A percentile compares a stretch with the other conserved stretches of the same genome.
Conservation (phyloP, 2,329 filamentous ascomycete species). For the Plectosphaerella sp. region DNA sequence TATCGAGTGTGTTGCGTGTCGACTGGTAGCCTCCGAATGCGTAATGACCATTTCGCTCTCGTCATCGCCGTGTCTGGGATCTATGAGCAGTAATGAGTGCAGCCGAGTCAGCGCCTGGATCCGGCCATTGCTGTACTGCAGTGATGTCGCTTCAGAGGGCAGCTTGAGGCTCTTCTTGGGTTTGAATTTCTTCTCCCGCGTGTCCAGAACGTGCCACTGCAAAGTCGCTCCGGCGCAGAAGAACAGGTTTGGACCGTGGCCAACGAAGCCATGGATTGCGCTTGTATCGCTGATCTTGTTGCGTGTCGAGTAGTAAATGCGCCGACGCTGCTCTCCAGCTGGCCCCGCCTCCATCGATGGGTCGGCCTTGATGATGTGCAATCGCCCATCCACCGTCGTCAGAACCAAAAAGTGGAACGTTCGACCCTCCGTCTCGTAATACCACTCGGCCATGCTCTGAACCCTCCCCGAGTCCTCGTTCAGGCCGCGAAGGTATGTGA, state of each 20-base stretch:
- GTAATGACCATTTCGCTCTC: constrained; percentile 30
- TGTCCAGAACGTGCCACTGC: constrained; percentile 51
- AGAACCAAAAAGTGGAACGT: constrained; percentile 61
- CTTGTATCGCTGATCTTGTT: constrained; percentile 38
- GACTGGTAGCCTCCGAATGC: constrained; percentile 41
- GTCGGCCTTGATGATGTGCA: constrained; percentile 43
- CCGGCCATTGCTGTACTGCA: constrained; percentile 42
- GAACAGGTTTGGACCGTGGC: constrained; percentile 52
- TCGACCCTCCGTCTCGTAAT: constrained; percentile 50
- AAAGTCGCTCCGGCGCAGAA: constrained; percentile 50
- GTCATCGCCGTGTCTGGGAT: constrained; percentile 33
- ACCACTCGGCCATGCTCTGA: constrained; percentile 60
- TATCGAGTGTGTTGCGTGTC: constrained; percentile 41
- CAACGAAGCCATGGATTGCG: constrained; percentile 52
- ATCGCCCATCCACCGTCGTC: constrained; percentile 46
- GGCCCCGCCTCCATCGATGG: constrained; percentile 8
- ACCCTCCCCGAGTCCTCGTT: constrained; percentile 55
- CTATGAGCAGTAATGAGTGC: constrained; percentile 54
- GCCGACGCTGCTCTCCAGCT: constrained; percentile 15
- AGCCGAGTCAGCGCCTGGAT: constrained; percentile 46
- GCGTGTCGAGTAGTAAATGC: constrained; percentile 50
- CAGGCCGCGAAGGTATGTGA: constrained; percentile 50
- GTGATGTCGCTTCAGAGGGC: constrained; percentile 46
- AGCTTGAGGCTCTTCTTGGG: constrained; percentile 41
- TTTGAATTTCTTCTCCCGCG: constrained; percentile 45